Evolutionary conservation across 805 yeast species (phyloP), one percentile per base, ranked within the genome.

Genomic region (Candida nemodendra): DNA sequence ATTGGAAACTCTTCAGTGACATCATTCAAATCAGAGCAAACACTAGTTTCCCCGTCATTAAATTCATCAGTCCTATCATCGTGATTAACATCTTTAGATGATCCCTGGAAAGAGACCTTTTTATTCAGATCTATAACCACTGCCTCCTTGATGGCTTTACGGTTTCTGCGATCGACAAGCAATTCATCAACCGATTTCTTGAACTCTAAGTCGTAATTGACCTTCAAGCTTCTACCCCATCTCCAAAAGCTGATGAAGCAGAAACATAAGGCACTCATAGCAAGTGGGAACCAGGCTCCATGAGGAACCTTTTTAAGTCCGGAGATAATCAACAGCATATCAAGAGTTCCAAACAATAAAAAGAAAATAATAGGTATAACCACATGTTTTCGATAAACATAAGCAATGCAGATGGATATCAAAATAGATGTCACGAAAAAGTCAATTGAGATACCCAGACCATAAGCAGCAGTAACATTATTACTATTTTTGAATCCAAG

Each of bases 231-330:
- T 34, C 78, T 59, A 19, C 61, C 56, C 70, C 73, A 73, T 50
- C 77, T 62, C 81, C 81, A 76, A 39, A 65, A 58, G 4, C 57
- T 30, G 27, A 76, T 61, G 39, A 71, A 68, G 0, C 40, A 26
- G 41, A 65, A 58, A 29, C 64, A 51, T 3, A 73, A n/a, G 2
- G 54, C 58, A 6, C 75, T 54, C 53, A 75, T 63, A 61, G 69
- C 58, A 22, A 78, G 54, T 1, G 83, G 77, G 49, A 77, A 76
- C 84, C 83, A 78, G 2, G 81, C 84, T 26, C 82, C 84, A 43
- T 72, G 74, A 0, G 72, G 69, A 3, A 78, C 68, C 53, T 78
- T 78, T 47, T 64, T 68, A 46, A 74, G 45, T 38, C 74, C 77
- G 4, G 81, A 68, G 36, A 68, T 56, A 13, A 77, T 64, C 48